Evolutionary conservation across 1,139 yeast genomes (phyloP).

Genomic region (Pneumocystis oryctolagi): DNA sequence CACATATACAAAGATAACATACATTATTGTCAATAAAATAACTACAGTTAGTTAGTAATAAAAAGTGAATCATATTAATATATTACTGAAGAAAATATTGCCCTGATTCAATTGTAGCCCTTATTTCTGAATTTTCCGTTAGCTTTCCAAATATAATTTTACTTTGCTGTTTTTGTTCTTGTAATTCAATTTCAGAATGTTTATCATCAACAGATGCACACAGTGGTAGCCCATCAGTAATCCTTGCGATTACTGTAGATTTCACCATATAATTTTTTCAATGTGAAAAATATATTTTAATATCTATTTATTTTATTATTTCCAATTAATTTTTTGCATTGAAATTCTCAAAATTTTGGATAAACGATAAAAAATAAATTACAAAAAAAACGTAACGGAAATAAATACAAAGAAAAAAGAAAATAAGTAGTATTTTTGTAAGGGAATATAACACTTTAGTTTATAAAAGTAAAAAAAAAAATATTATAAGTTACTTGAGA

Average conservation of each 20-base stretch:
- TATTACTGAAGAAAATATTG: slow-evolving; percentile 47
- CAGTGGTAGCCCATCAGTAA: slow-evolving; percentile 53
- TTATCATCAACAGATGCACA: slow-evolving; percentile 90
- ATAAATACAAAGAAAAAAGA: neutral
- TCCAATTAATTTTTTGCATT: neutral
- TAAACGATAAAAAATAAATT: neutral
- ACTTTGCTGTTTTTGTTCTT: slow-evolving; percentile 72
- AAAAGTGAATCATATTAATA: neutral
- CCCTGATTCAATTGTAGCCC: slow-evolving; percentile 76
- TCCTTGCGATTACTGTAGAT: slow-evolving; percentile 2
- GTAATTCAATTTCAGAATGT: slow-evolving; percentile 29
- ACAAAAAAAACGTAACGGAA: neutral
- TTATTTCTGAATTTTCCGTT: slow-evolving; percentile 65
- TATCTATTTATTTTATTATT: neutral
- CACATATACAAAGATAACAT: slow-evolving; percentile 64
- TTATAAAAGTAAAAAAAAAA: neutral
- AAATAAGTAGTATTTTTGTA: neutral
- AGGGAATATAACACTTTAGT: neutral
- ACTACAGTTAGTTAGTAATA: slow-evolving; percentile 13
- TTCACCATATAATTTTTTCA: neutral
- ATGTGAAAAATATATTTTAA: neutral
- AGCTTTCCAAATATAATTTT: slow-evolving; percentile 64
- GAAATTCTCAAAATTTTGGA: neutral
- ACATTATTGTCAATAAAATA: slow-evolving; percentile 51
- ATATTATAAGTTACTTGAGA: neutral